Evolutionary conservation across 2,329 filamentous ascomycete genomes (phyloP).

Genomic region (Pseudogymnoascus sp.): DNA sequence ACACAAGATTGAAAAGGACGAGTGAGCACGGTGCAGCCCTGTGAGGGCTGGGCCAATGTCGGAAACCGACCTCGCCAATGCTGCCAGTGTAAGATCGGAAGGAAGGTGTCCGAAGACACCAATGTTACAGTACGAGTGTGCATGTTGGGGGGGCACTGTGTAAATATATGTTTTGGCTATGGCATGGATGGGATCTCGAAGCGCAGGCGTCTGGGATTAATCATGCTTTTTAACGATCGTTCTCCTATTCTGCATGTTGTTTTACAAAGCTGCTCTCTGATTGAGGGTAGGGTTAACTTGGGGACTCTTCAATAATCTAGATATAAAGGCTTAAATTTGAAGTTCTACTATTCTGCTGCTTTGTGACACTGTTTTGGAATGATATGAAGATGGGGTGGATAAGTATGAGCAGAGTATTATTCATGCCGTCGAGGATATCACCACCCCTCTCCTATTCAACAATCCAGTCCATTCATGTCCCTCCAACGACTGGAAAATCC

Average conservation of each 20-base stretch:
- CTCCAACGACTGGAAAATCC: not conserved
- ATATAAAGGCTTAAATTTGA: not conserved
- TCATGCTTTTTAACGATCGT: not conserved
- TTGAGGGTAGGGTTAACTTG: not conserved
- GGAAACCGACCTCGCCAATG: not conserved
- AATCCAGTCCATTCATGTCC: not conserved
- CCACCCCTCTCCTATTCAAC: not conserved
- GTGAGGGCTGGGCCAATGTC: not conserved
- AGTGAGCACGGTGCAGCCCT: not conserved
- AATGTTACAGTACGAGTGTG: not conserved
- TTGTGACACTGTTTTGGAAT: not conserved
- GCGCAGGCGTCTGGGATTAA: slow-evolving; percentile 10
- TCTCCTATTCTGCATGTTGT: slow-evolving; percentile 10
- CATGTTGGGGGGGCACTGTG: not conserved
- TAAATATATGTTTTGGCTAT: slow-evolving; percentile 10
- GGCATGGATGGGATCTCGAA: slow-evolving; percentile 2
- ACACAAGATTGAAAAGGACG: not conserved
- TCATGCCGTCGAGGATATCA: not conserved
- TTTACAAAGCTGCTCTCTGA: not conserved
- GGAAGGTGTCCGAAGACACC: not conserved
- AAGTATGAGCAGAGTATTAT: not conserved
- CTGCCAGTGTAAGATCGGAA: not conserved
- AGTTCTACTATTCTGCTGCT: not conserved
- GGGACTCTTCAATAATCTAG: not conserved
- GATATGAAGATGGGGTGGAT: not conserved